A percentile compares a stretch with the other conserved stretches of the same genome.
Evolutionary conservation across 352 stramenopile species (phyloP).

Genomic region (Phytophthora syringae): DNA sequence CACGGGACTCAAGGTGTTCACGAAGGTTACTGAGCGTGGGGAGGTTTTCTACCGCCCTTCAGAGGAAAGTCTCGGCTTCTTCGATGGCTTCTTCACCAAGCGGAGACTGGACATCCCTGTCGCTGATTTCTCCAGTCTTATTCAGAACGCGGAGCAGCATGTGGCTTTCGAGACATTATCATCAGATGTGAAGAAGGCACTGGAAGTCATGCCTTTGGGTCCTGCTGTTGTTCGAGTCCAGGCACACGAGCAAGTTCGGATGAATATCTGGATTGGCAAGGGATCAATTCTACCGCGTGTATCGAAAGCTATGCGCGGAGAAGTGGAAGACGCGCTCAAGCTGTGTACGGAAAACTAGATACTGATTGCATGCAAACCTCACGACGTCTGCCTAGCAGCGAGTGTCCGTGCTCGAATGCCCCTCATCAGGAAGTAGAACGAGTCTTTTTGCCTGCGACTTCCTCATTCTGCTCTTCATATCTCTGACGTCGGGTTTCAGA

Average conservation of each 20-base stretch:
- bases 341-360: conserved; percentile 25
- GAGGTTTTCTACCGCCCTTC: conserved; percentile 87
- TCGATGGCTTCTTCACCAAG: conserved; percentile 90
- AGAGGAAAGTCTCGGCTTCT: conserved; percentile 86
- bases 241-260: conserved; percentile 48
- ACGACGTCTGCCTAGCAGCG: conserved; percentile 9
- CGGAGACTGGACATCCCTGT: conserved; percentile 56
- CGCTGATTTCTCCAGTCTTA: conserved; percentile 54
- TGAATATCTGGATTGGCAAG: conserved; percentile 84
- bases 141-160: conserved; percentile 59
- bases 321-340: conserved; percentile 60
- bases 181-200: conserved; percentile 33
- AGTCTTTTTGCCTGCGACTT: conserved; percentile 65
- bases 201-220: conserved; percentile 49
- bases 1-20: conserved; percentile 91
- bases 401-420: conserved; percentile 51
- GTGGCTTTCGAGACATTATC: conserved; percentile 60
- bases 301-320: conserved; percentile 65
- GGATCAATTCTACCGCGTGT: conserved; percentile 77
- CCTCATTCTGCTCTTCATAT: conserved; percentile 19
- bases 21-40: conserved; percentile 70
- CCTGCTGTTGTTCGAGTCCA: conserved; percentile 64
- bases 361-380: conserved; percentile 1
- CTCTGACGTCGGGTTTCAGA: conserved; percentile 2
- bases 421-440: conserved; percentile 81